Conservation (phyloP, 1,139 yeast genomes). For the Pichia sp. region DNA sequence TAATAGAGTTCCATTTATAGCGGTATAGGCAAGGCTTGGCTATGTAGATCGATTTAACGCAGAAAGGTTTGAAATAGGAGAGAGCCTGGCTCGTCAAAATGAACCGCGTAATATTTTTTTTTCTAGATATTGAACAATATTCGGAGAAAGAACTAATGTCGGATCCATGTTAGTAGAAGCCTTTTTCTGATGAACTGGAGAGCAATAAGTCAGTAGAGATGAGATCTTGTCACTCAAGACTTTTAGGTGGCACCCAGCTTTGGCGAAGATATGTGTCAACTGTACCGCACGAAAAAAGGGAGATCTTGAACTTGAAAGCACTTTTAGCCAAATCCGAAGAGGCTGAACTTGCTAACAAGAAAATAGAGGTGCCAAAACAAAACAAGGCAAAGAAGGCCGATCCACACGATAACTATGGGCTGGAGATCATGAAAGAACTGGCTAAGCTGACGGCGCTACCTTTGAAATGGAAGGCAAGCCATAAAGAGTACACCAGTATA, state of each 20-base stretch:
- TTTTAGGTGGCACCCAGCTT: background rate
- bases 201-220: too few relatives aligned
- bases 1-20: background rate
- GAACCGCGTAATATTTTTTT: too few relatives aligned
- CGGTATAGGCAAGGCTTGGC: too few relatives aligned
- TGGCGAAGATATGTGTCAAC: background rate
- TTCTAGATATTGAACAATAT: too few relatives aligned
- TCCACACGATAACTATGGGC: background rate
- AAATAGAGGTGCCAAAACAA: background rate
- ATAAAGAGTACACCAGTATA: slow-evolving; percentile 14
- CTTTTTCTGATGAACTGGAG: too few relatives aligned
- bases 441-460: slow-evolving; percentile 7
- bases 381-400: background rate
- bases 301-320: background rate
- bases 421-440: background rate
- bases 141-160: too few relatives aligned
- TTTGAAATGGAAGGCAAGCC: slow-evolving; percentile 9
- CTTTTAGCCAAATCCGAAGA: background rate
- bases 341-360: background rate
- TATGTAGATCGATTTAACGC: too few relatives aligned
- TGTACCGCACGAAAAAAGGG: background rate
- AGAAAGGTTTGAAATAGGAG: too few relatives aligned
- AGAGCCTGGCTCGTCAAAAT: too few relatives aligned
- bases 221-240: background rate
- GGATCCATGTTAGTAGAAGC: too few relatives aligned